Evolutionary conservation across 805 yeast genomes (phyloP).

Genomic region (Candida schatavii): DNA sequence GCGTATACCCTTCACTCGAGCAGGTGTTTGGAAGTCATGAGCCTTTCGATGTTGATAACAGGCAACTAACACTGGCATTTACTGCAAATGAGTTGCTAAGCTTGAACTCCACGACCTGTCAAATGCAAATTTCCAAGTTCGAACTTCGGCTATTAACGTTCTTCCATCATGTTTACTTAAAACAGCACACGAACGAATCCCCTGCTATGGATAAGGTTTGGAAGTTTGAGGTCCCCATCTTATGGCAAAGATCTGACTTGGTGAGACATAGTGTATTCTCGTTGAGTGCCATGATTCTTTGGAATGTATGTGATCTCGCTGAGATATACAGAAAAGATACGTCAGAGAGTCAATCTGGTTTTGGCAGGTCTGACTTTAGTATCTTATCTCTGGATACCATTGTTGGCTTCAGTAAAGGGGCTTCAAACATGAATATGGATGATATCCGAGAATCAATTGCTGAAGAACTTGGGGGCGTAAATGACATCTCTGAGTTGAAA

Average conservation of each 20-base stretch:
- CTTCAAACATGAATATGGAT: neutral
- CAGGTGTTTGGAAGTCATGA: neutral
- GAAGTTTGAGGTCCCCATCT: slow-evolving; percentile 13
- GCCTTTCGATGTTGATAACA: neutral
- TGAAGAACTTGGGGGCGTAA: neutral
- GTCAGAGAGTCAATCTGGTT: neutral
- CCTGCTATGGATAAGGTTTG: slow-evolving; percentile 10
- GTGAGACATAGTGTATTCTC: slow-evolving; percentile 18
- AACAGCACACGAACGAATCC: neutral
- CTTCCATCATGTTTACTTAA: slow-evolving; percentile 16
- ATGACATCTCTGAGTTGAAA: slow-evolving; percentile 1
- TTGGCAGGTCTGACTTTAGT: slow-evolving; percentile 1
- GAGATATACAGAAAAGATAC: neutral
- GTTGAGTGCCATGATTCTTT: slow-evolving; percentile 16
- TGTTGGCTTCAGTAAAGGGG: neutral
- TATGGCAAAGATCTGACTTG: slow-evolving; percentile 15
- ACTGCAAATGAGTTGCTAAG: neutral
- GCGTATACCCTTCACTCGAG: slow-evolving; percentile 14
- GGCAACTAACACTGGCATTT: neutral
- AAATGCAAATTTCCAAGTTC: slow-evolving; percentile 17
- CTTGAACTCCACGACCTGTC: slow-evolving; percentile 12
- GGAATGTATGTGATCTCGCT: slow-evolving; percentile 14
- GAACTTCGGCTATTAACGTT: slow-evolving; percentile 18
- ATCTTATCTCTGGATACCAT: neutral
- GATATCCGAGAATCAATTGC: neutral